A percentile compares a stretch with the other conserved stretches of the same genome.
Evolutionary conservation across 352 stramenopile species (phyloP).

Genomic region (Phytophthora rubi): DNA sequence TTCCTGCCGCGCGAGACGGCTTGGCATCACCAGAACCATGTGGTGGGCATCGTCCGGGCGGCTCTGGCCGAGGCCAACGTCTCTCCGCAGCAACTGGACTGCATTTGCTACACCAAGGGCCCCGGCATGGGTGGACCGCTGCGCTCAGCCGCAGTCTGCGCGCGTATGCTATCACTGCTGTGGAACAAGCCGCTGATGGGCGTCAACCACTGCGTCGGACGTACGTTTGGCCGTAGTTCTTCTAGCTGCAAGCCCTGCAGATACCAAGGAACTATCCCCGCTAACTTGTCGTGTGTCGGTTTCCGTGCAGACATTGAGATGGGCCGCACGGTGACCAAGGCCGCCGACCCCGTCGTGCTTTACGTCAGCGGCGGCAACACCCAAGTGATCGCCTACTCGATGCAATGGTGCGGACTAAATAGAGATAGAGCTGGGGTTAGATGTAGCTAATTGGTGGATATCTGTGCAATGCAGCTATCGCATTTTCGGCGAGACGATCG

Average conservation of each 20-base stretch:
- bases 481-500: conserved; percentile 99
- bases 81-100: conserved; percentile 86
- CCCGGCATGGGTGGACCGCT: conserved; percentile 99
- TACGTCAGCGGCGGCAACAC: conserved; percentile 99
- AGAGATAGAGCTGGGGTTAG: conserved; percentile 16
- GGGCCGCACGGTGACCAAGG: conserved; percentile 96
- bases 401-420: conserved; percentile 61
- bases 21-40: conserved; percentile 98
- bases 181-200: conserved; percentile 96
- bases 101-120: conserved; percentile 96
- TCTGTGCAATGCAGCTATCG: conserved; percentile 80
- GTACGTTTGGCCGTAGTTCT: conserved; percentile 42
- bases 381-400: conserved; percentile 94
- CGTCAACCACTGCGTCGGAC: conserved; percentile 99
- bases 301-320: conserved; percentile 97
- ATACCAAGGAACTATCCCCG: background rate
- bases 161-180: conserved; percentile 94
- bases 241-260: conserved; percentile 3
- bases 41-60: conserved; percentile 94
- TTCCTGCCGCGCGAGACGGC: conserved; percentile 99
- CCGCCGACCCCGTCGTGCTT: conserved; percentile 96
- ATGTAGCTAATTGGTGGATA: background rate
- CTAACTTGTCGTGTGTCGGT: conserved; percentile 1
- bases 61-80: conserved; percentile 94
- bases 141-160: conserved; percentile 94